Evolutionary conservation across 352 stramenopile genomes (phyloP).

Genomic region (Globisporangium okanoganense): DNA sequence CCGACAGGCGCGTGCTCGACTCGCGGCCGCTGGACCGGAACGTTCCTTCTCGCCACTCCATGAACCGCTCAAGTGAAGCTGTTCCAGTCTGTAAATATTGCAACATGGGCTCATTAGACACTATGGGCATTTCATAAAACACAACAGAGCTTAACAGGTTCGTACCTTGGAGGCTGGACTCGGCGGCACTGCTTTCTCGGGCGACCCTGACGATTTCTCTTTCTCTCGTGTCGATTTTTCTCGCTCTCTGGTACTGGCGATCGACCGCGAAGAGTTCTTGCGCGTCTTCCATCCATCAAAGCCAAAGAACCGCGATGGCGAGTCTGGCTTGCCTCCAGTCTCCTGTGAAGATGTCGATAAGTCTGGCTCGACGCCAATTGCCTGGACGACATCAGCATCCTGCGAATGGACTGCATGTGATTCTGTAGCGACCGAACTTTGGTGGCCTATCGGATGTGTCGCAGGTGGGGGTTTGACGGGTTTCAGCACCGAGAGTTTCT

Average conservation of each 20-base stretch:
- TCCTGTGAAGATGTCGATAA: not conserved
- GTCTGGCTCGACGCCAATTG: not conserved
- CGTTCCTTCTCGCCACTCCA: conserved; percentile 13
- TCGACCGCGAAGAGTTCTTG: not conserved
- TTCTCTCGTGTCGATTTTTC: not conserved
- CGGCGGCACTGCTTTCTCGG: not conserved
- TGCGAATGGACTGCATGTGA: not conserved
- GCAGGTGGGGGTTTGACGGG: conserved; percentile 10
- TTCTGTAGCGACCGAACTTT: not conserved
- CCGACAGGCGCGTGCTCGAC: conserved; percentile 3
- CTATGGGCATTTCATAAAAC: not conserved
- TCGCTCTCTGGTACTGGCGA: not conserved
- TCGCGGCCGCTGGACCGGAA: conserved; percentile 13
- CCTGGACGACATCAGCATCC: not conserved
- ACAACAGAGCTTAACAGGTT: not conserved
- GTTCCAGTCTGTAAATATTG: not conserved
- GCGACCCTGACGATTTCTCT: not conserved
- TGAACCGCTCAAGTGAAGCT: conserved; percentile 3
- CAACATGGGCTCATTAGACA: too few species aligned
- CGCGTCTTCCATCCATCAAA: conserved; percentile 1
- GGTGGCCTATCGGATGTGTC: not conserved
- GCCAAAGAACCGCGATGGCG: conserved; percentile 16
- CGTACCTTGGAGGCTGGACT: conserved; percentile 8
- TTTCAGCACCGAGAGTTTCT: not conserved
- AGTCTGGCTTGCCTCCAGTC: conserved; percentile 8